Conservation (phyloP, 2,329 filamentous ascomycete species). For the Ophiostoma perfectum region DNA sequence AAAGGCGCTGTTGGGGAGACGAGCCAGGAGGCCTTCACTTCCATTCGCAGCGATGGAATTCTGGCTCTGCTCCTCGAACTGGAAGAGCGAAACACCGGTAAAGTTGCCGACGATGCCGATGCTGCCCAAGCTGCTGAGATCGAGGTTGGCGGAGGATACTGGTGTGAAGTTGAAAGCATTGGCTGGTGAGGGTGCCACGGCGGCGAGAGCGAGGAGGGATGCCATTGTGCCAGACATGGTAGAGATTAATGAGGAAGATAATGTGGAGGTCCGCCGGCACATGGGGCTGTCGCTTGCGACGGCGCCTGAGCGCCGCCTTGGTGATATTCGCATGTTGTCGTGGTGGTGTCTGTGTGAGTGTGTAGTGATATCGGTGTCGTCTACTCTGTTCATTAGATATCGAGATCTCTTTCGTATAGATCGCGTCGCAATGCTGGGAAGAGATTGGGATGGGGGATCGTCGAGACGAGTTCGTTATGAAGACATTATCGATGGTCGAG, state of each 20-base stretch:
- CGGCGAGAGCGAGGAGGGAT: constrained; percentile 38
- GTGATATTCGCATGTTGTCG: constrained; percentile 46
- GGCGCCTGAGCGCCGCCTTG: constrained; percentile 38
- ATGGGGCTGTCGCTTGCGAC: constrained; percentile 25
- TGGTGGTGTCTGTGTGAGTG: constrained; percentile 14
- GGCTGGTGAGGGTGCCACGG: constrained; percentile 39
- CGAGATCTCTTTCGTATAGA: not conserved
- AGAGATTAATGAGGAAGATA: not conserved
- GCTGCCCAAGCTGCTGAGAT: constrained; percentile 71
- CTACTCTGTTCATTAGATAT: not conserved
- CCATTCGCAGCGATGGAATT: constrained; percentile 64
- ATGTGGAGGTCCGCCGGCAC: constrained; percentile 33
- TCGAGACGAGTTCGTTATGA: not conserved
- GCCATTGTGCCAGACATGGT: constrained; percentile 18
- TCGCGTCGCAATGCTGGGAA: constrained; percentile 9
- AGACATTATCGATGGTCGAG: constrained; percentile 15
- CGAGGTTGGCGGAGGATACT: constrained; percentile 65
- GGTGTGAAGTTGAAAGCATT: constrained; percentile 54
- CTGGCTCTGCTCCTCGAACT: constrained; percentile 75
- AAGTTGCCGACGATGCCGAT: constrained; percentile 87
- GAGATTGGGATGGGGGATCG: not conserved
- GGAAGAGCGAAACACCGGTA: constrained; percentile 81
- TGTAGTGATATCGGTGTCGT: not conserved
- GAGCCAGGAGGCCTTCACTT: constrained; percentile 72
- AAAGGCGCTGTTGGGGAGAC: constrained; percentile 81